Base-by-base conservation (phyloP, 176 grass and related monocot genomes). In the Microstegium vimineum region DNA sequence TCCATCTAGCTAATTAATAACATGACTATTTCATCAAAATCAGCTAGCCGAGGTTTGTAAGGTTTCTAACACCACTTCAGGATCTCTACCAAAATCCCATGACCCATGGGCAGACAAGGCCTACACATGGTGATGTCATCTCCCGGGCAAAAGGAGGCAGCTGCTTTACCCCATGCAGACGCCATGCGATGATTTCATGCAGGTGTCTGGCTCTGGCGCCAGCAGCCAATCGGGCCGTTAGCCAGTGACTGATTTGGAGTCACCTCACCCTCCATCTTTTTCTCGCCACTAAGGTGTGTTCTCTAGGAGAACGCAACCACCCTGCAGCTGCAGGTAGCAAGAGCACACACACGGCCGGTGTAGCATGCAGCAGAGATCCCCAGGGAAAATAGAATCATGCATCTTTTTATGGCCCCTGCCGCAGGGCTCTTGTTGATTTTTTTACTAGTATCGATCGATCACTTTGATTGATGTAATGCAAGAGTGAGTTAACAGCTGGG, bases 121-220 rank as follows among this genome's bases (percentile, higher is more conserved):
- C 82, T 77, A 56, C 82, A 36, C 69, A 77, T 64, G 87, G 87
- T 89, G 87, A 89, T 81, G 82, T 89, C 87, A 85, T 80, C 82
- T 70, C 71, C 30, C 52, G 26, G 64, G 76, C 54, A 54, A 89
- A 89, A 81, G 27, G 81, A 49, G 49, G 46, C 51, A 40, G 34
- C 71, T 42, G 63, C 87, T 85, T 89, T 85, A 80, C 66, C 62
- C 62, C 77, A 76, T 81, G 82, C 87, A 84, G 76, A 72, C 60
- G 67, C 75, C 23, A 43, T 57, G 61, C 49, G 82, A 81, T 84
- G 76, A 89, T 75, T 79, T 75, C 82, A 89, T 81, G 87, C 76
- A 80, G 68, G 45, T 65, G 57, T 51, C 28, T 54, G 23, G 4
- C 22, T 78, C 64, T 72, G 74, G 69, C 78, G 15, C 9, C 41